A percentile compares a stretch with the other conserved stretches of the same genome.
These are phyloP conservation scores for Prototheca cutis DNA, from an alignment of 163 green algal genomes.

Conservation along the genomic window DNA sequence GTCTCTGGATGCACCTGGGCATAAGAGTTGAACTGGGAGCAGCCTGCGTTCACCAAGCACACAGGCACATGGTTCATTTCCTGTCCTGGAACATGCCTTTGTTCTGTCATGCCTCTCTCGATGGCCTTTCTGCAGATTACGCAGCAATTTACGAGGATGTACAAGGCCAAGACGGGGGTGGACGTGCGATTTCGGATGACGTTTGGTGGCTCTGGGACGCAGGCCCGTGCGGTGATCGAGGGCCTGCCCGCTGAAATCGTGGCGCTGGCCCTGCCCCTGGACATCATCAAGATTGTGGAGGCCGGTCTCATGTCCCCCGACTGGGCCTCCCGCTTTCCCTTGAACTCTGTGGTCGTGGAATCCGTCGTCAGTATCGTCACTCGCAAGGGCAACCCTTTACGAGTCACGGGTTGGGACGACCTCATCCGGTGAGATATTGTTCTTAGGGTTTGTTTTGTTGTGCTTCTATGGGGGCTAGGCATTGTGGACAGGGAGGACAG, in stretches of 20 bases:
- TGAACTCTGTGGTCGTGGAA: conserved; percentile 36
- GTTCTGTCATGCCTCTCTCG: too few relatives aligned
- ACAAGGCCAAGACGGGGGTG: conserved; percentile 44
- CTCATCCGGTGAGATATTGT: conserved; percentile 26
- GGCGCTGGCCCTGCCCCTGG: conserved; percentile 64
- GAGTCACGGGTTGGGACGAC: conserved; percentile 60
- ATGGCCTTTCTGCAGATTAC: conserved; percentile 19
- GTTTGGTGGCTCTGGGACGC: conserved; percentile 66
- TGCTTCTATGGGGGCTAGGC: too few relatives aligned
- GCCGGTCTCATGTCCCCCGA: conserved; percentile 37
- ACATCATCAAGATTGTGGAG: conserved; percentile 68
- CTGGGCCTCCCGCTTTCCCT: conserved; percentile 38
- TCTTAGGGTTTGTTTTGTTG: not conserved
- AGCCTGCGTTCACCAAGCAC: too few relatives aligned
- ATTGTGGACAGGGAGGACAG: too few relatives aligned
- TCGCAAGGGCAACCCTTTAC: conserved; percentile 54
- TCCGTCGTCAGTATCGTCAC: conserved; percentile 51
- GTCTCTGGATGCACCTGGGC: too few relatives aligned
- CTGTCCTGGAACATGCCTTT: too few relatives aligned
- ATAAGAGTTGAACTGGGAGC: too few relatives aligned
- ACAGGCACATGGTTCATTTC: too few relatives aligned
- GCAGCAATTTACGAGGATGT: conserved; percentile 29
- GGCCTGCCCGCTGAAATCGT: conserved; percentile 71
- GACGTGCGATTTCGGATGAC: conserved; percentile 62
- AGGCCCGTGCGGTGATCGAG: conserved; percentile 70